Percentiles rank a stretch among this genome's conserved stretches.
Conservation (phyloP, 371 early-diverging fungal genomes). For the Mortierella sp. region DNA sequence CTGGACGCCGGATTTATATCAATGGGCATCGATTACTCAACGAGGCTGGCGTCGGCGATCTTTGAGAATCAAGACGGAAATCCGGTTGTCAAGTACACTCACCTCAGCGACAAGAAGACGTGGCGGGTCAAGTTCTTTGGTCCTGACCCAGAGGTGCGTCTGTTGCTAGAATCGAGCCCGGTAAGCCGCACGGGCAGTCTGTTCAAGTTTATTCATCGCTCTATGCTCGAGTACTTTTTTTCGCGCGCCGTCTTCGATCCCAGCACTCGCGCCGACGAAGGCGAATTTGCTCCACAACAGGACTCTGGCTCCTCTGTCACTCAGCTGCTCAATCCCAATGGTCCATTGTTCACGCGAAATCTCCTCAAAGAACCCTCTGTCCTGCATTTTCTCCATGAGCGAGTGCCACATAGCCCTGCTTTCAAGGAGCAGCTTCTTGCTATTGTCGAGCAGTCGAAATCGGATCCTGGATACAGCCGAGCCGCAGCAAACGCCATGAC, state of each 20-base stretch:
- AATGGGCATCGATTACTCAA: no score
- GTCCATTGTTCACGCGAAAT: not conserved
- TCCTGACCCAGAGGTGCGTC: not conserved
- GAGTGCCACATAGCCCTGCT: not conserved
- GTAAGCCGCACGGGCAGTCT: not conserved
- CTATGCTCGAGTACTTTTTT: constrained; percentile 9
- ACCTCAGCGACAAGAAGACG: not conserved
- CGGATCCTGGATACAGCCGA: not conserved
- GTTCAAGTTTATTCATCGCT: not conserved
- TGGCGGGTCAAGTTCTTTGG: not conserved
- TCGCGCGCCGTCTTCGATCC: no score
- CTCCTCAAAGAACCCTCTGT: not conserved
- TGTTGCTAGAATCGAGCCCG: not conserved
- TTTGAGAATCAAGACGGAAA: no score
- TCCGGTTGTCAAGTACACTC: not conserved
- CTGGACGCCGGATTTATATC: no score
- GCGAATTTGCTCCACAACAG: not conserved
- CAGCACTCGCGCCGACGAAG: not conserved
- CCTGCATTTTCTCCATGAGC: not conserved
- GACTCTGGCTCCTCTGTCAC: not conserved
- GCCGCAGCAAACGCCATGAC: not conserved
- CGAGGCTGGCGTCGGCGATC: no score
- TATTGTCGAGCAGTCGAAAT: not conserved
- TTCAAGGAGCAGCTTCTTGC: not conserved
- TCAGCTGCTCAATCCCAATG: not conserved